phyloP scores from a whole-genome alignment of 208 protist genomes.

The Trypanosomatidae sp. region DNA sequence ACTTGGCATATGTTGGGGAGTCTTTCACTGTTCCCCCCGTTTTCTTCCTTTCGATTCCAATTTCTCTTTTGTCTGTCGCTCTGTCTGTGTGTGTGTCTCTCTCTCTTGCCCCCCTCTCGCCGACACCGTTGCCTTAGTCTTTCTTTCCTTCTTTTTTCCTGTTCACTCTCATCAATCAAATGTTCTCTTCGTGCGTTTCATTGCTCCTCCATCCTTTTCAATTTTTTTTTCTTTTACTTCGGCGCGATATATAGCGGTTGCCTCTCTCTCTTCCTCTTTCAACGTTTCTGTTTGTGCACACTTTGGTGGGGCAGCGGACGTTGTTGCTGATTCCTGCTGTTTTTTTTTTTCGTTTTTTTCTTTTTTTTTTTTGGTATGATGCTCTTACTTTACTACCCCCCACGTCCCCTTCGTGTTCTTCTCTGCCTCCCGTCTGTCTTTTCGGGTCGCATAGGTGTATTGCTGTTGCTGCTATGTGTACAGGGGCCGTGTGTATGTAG shows the following conservation, averaged over 20 bases:
- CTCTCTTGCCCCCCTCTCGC: neutral
- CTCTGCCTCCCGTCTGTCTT: neutral
- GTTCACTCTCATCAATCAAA: neutral
- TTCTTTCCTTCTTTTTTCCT: neutral
- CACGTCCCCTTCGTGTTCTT: neutral
- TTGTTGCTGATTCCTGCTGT: neutral
- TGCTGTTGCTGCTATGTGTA: neutral
- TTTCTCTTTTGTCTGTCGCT: neutral
- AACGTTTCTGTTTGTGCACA: neutral
- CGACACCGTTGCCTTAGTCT: neutral
- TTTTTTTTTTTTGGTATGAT: neutral
- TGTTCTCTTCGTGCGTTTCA: neutral
- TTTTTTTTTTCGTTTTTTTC: neutral
- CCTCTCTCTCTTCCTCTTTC: neutral
- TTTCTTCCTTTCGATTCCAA: neutral
- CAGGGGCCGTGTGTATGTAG: neutral
- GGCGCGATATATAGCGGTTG: neutral
- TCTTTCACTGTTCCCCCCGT: conserved; percentile 5
- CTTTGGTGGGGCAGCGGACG: neutral
- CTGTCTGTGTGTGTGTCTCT: too few species aligned
- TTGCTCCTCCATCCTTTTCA: neutral
- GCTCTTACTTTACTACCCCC: neutral
- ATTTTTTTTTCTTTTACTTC: neutral
- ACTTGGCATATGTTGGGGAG: neutral
- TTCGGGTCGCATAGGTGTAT: neutral